Evolutionary conservation across 1,284 basidiomycete species (phyloP).

Genomic region (Melampsora allii-populina): DNA sequence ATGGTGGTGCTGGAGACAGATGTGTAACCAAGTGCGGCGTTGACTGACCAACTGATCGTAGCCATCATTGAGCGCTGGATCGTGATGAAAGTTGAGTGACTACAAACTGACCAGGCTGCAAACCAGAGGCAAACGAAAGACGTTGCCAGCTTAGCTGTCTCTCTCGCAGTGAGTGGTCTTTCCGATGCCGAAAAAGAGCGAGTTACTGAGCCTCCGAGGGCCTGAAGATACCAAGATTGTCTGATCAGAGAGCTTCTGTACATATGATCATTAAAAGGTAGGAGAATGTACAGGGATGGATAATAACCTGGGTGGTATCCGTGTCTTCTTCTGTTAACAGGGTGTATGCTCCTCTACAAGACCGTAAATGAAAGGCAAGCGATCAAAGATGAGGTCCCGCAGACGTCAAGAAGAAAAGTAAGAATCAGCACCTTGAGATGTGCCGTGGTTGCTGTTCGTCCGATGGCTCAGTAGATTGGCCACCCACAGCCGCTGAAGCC

Average conservation of each 20-base stretch:
- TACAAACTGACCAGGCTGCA: slow-evolving; percentile 63
- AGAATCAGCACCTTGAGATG: slow-evolving; percentile 37
- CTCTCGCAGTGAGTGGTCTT: slow-evolving; percentile 5
- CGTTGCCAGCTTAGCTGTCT: slow-evolving; percentile 16
- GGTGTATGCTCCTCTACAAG: background rate
- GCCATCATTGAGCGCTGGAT: background rate
- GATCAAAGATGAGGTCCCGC: background rate
- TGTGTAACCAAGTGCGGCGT: slow-evolving; percentile 74
- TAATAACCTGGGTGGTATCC: background rate
- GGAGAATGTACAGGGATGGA: background rate
- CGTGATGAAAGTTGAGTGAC: background rate
- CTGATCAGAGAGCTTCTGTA: background rate
- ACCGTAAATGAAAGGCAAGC: background rate
- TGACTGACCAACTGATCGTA: slow-evolving; percentile 67
- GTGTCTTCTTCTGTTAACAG: background rate
- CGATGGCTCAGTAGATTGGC: slow-evolving; percentile 5
- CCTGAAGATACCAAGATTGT: slow-evolving; percentile 54
- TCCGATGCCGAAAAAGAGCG: slow-evolving; percentile 13
- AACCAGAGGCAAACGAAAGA: slow-evolving; percentile 68
- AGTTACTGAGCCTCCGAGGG: slow-evolving; percentile 43
- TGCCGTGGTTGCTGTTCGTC: slow-evolving; percentile 38
- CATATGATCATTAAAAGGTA: background rate
- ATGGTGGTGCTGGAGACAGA: slow-evolving; percentile 88
- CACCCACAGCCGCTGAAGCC: background rate
- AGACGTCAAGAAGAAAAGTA: background rate